Conservation (phyloP, 2,329 filamentous ascomycete species). For the Coniochaeta prunicola region DNA sequence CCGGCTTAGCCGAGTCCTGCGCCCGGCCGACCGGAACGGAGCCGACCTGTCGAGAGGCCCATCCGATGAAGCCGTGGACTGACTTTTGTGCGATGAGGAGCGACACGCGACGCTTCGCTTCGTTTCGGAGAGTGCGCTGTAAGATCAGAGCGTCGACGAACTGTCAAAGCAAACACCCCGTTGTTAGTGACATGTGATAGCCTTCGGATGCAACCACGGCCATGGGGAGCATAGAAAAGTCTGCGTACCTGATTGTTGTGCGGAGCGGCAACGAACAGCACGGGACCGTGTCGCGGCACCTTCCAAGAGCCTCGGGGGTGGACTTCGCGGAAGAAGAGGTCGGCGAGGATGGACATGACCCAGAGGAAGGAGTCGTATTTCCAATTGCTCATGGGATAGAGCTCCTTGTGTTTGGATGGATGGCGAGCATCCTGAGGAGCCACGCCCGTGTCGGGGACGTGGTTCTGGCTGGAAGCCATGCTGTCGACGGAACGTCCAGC, state of each 20-base stretch:
- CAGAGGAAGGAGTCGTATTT: constrained; percentile 75
- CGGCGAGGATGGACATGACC: constrained; percentile 73
- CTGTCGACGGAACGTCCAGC: background rate
- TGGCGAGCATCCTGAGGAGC: constrained; percentile 17
- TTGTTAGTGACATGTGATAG: background rate
- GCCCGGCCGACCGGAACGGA: constrained; percentile 90
- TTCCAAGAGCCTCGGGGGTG: constrained; percentile 94
- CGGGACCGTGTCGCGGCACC: constrained; percentile 77
- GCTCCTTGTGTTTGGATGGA: constrained; percentile 37
- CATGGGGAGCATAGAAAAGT: background rate
- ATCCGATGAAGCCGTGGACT: constrained; percentile 87
- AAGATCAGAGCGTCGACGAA: constrained; percentile 94
- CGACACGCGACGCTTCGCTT: constrained; percentile 81
- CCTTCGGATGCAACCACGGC: background rate
- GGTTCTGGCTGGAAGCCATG: background rate
- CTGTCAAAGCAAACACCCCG: constrained; percentile 31
- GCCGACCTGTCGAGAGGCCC: constrained; percentile 75
- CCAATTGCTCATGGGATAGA: constrained; percentile 63
- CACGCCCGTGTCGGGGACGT: background rate
- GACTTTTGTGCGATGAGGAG: constrained; percentile 95
- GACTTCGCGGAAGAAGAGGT: constrained; percentile 97
- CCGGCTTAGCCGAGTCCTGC: constrained; percentile 79
- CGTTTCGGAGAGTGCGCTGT: constrained; percentile 80
- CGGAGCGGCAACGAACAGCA: constrained; percentile 93
- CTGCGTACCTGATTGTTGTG: constrained; percentile 81